Conservation (phyloP, 1,139 yeast genomes). For the Hanseniaspora gamundiae region DNA sequence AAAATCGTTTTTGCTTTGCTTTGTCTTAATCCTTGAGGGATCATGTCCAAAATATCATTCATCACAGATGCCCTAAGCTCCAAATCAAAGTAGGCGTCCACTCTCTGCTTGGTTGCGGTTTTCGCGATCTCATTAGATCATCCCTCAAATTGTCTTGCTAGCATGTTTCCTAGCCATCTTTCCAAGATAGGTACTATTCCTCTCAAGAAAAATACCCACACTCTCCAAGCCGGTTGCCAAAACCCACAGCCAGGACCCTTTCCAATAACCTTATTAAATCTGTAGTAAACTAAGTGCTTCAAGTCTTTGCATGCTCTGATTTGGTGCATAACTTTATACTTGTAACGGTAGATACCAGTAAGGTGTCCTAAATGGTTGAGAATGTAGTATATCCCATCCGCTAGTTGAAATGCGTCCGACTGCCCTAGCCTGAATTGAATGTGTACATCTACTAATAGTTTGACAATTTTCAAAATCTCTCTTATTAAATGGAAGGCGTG, state of each 20-base stretch:
- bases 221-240: conserved; percentile 99
- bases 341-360: conserved; percentile 93
- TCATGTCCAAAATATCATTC: conserved; percentile 94
- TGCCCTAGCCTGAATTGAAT: conserved; percentile 84
- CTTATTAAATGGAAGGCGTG: conserved; percentile 90
- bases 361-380: conserved; percentile 89
- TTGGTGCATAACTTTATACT: conserved; percentile 97
- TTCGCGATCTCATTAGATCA: conserved; percentile 88
- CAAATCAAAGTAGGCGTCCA: conserved; percentile 87
- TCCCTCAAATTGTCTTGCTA: conserved; percentile 93
- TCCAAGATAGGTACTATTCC: conserved; percentile 91
- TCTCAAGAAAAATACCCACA: conserved; percentile 84
- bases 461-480: conserved; percentile 71
- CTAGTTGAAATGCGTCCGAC: conserved; percentile 84
- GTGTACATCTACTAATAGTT: conserved; percentile 84
- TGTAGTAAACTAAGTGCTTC: conserved; percentile 78
- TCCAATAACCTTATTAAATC: conserved; percentile 71
- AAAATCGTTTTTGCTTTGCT: conserved; percentile 77
- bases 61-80: conserved; percentile 90
- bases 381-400: conserved; percentile 86
- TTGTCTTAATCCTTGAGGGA: conserved; percentile 88
- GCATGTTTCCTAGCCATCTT: conserved; percentile 85
- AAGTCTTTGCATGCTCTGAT: conserved; percentile 91
- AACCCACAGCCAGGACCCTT: conserved; percentile 99
- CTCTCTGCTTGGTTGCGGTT: conserved; percentile 88